Conservation (phyloP, 2,329 filamentous ascomycete genomes). For the Plenodomus tracheiphilus region DNA sequence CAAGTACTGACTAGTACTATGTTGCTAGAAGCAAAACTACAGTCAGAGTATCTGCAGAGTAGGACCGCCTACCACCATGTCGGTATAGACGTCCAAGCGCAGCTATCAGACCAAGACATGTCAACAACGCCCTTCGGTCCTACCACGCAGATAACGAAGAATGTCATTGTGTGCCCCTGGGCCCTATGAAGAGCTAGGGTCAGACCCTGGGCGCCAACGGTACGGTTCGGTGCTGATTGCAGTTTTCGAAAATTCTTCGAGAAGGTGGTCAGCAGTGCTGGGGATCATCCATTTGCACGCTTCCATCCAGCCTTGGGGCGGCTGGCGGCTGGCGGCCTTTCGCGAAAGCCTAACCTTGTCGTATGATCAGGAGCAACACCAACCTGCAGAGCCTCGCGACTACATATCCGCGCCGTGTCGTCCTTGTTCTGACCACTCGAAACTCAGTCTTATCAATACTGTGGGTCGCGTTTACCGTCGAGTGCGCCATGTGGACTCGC, state of each 20-base stretch:
- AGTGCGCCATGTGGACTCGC: slow-evolving; percentile 8
- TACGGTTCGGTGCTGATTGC: slow-evolving; percentile 1
- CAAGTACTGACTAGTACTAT: neutral
- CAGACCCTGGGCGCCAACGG: neutral
- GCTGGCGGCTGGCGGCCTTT: too few species aligned
- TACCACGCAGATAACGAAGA: too few species aligned
- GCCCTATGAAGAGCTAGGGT: neutral
- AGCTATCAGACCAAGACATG: neutral
- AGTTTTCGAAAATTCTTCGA: slow-evolving; percentile 1
- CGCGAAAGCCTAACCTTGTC: neutral
- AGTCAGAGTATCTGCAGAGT: neutral
- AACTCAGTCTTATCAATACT: neutral
- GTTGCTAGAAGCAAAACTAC: neutral
- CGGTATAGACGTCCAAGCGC: neutral
- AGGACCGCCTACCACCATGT: neutral
- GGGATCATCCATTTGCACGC: neutral
- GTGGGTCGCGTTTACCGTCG: neutral
- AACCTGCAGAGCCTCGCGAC: neutral
- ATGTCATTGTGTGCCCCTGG: too few species aligned
- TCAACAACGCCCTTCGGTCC: neutral
- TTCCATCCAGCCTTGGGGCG: too few species aligned
- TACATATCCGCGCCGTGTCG: neutral
- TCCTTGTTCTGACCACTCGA: neutral
- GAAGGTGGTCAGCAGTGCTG: neutral
- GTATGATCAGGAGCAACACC: neutral